Percentiles rank a stretch among this genome's conserved stretches.
Evolutionary conservation across 2,329 filamentous ascomycete genomes (phyloP).

Genomic region (Diaporthe vexans): DNA sequence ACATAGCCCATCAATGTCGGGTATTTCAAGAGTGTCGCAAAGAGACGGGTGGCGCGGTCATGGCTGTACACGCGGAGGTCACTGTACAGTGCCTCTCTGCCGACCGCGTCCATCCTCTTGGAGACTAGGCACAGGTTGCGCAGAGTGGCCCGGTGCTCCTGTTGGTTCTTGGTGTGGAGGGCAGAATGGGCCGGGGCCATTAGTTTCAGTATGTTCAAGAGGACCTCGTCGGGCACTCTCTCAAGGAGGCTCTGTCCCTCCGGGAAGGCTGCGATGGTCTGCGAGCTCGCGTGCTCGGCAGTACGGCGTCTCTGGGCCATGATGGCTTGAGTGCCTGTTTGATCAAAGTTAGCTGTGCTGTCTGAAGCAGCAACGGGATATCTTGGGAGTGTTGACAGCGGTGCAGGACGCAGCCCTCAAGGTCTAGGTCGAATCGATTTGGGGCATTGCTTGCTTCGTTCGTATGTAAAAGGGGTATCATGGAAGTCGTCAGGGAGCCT

Average conservation of each 20-base stretch:
- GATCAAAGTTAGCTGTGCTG: not conserved
- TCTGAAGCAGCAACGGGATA: not conserved
- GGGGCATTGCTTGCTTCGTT: not conserved
- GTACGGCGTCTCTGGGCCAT: no score
- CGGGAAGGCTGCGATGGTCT: not conserved
- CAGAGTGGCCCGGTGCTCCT: not conserved
- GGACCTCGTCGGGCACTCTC: not conserved
- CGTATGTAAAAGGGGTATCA: not conserved
- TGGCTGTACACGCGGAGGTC: not conserved
- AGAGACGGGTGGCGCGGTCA: not conserved
- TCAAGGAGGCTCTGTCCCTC: not conserved
- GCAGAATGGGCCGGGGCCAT: not conserved
- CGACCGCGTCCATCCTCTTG: not conserved
- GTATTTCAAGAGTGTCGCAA: not conserved
- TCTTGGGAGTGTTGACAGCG: no score
- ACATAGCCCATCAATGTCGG: not conserved
- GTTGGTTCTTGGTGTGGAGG: not conserved
- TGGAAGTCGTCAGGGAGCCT: not conserved
- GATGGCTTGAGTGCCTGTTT: not conserved
- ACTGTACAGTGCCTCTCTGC: not conserved
- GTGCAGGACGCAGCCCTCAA: not conserved
- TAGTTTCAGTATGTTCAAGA: not conserved
- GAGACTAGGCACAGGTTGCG: not conserved
- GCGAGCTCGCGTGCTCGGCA: no score
- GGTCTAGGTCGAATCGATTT: not conserved